Conservation (phyloP, 2,329 filamentous ascomycete species). For the Penicillium hesseltinei region DNA sequence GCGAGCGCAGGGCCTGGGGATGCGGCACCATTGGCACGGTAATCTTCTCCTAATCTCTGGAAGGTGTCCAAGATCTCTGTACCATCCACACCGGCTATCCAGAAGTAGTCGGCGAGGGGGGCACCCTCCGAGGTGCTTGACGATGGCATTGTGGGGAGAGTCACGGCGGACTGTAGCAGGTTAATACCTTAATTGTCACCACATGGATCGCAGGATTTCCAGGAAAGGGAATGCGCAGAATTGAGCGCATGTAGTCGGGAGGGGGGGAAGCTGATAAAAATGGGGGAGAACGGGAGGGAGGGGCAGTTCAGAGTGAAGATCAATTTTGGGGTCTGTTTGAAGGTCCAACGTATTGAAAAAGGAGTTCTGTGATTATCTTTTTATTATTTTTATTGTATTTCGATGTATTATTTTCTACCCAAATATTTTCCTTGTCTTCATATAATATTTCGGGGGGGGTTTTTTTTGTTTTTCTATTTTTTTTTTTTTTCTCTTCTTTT, state of each 20-base stretch:
- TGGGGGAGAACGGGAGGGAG: slow-evolving; percentile 17
- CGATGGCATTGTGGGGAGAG: slow-evolving; percentile 20
- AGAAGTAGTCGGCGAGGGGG: slow-evolving; percentile 66
- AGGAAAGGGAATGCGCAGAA: slow-evolving; percentile 1
- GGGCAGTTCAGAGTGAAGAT: slow-evolving; percentile 25
- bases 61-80: slow-evolving; percentile 47
- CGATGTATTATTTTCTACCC: slow-evolving; percentile 1
- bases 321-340: slow-evolving; percentile 19
- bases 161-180: slow-evolving; percentile 16
- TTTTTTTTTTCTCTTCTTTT: slow-evolving; percentile 2
- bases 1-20: slow-evolving; percentile 44
- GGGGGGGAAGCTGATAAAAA: slow-evolving; percentile 14
- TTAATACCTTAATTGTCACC: slow-evolving; percentile 16
- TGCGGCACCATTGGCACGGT: slow-evolving; percentile 37
- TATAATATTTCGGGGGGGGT: neutral
- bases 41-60: slow-evolving; percentile 43
- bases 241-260: slow-evolving; percentile 5
- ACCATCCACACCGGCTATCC: slow-evolving; percentile 56
- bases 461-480: neutral
- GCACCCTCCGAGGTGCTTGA: slow-evolving; percentile 46
- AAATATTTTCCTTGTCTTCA: slow-evolving; percentile 1
- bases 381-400: slow-evolving; percentile 2
- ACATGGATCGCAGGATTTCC: slow-evolving; percentile 14
- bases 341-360: slow-evolving; percentile 15
- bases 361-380: neutral